Evolutionary conservation across 2,329 filamentous ascomycete genomes (phyloP).

Genomic region (Pestalotiopsis fici): DNA sequence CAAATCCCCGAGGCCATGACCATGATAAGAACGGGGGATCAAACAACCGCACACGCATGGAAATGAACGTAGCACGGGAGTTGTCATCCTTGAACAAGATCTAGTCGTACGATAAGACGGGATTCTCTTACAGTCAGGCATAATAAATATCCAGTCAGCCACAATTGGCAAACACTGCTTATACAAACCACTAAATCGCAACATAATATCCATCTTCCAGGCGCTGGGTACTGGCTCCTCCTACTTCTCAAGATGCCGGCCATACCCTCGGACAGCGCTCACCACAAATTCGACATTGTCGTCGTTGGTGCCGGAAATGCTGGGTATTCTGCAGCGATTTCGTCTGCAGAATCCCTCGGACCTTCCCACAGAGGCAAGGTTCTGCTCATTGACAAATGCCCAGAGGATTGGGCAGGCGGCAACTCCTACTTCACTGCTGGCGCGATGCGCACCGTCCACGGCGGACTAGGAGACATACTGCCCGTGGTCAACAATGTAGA

Average conservation of each 20-base stretch:
- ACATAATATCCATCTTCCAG: background rate
- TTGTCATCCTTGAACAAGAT: background rate
- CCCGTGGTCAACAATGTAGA: conserved; percentile 63
- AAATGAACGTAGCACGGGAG: background rate
- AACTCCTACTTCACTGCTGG: conserved; percentile 69
- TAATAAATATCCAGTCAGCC: background rate
- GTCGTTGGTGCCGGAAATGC: conserved; percentile 67
- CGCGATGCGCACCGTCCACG: conserved; percentile 59
- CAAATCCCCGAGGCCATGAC: background rate
- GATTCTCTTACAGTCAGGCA: background rate
- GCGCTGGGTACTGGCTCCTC: too few relatives aligned
- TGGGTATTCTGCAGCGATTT: conserved; percentile 60
- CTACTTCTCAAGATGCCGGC: background rate
- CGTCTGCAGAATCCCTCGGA: conserved; percentile 45
- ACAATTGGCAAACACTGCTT: background rate
- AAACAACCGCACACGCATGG: background rate
- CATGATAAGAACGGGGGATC: background rate
- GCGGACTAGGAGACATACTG: conserved; percentile 56
- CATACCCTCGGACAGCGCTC: background rate
- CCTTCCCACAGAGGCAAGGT: conserved; percentile 39
- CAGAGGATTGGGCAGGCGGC: conserved; percentile 59
- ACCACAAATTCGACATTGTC: conserved; percentile 39
- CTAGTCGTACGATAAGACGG: background rate
- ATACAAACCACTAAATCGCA: too few relatives aligned
- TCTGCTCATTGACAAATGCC: conserved; percentile 61